Evolutionary conservation across 345 rosid species (phyloP).

Genomic region (Salix caprea): DNA sequence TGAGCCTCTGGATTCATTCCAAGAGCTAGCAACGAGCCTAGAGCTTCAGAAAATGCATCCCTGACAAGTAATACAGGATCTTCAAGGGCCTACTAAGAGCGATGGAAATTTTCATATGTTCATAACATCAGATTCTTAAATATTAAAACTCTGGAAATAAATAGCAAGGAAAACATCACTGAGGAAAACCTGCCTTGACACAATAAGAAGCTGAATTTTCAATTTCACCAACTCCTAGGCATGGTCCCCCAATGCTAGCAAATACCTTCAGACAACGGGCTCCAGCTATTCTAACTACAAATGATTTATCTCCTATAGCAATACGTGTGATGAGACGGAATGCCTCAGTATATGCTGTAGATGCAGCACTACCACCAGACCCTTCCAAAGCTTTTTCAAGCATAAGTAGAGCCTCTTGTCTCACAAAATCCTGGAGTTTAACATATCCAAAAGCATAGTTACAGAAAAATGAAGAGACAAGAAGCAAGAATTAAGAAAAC

Average conservation of each 20-base stretch:
- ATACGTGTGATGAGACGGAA: slow-evolving; percentile 78
- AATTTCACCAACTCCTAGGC: slow-evolving; percentile 74
- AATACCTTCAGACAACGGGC: slow-evolving; percentile 88
- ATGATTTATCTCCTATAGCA: slow-evolving; percentile 74
- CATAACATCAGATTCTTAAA: slow-evolving; percentile 20
- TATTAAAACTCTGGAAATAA: background rate
- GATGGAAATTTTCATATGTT: slow-evolving; percentile 11
- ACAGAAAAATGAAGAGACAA: background rate
- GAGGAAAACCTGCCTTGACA: slow-evolving; percentile 52
- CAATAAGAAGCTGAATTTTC: slow-evolving; percentile 69
- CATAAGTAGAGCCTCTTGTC: slow-evolving; percentile 87
- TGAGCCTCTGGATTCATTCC: slow-evolving; percentile 97
- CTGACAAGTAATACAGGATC: slow-evolving; percentile 81
- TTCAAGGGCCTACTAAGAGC: slow-evolving; percentile 68
- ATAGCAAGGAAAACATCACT: slow-evolving; percentile 3
- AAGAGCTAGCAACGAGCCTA: slow-evolving; percentile 84
- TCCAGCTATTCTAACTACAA: slow-evolving; percentile 87
- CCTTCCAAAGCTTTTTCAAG: slow-evolving; percentile 99
- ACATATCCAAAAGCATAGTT: slow-evolving; percentile 5
- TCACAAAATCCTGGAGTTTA: slow-evolving; percentile 75
- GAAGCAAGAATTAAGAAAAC: background rate
- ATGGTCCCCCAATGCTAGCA: slow-evolving; percentile 92
- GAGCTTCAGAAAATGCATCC: slow-evolving; percentile 97
- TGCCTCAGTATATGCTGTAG: slow-evolving; percentile 80
- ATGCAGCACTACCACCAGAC: slow-evolving; percentile 71